phyloP scores from a whole-genome alignment of 257 asterid species.

The Ehretia macrophylla region DNA sequence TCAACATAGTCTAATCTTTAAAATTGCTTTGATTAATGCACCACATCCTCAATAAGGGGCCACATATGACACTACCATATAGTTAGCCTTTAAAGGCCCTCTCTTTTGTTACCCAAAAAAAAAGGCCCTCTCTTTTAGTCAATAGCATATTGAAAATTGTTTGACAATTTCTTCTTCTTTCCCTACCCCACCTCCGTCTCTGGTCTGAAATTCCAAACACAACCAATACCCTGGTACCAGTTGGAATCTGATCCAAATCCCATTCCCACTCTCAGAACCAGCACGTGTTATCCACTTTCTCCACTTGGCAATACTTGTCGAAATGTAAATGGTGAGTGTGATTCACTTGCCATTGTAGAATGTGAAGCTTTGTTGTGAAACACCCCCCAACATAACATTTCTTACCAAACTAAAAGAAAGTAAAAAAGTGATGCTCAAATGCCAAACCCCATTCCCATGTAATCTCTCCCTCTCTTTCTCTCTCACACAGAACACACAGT shows the following conservation, averaged over 20 bases:
- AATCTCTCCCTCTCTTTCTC: constrained; percentile 2
- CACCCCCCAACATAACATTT: constrained; percentile 32
- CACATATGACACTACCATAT: too few species aligned
- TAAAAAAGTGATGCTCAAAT: constrained; percentile 31
- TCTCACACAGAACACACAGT: not conserved
- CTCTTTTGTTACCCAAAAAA: too few species aligned
- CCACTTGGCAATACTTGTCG: not conserved
- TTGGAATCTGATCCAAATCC: constrained; percentile 14
- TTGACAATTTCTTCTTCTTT: constrained; percentile 34
- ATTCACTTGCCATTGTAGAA: not conserved
- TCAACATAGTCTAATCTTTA: too few species aligned
- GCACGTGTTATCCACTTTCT: not conserved
- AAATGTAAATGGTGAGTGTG: not conserved
- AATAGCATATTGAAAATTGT: constrained; percentile 41
- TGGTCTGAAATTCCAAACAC: constrained; percentile 46
- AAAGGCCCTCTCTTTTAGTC: constrained; percentile 34
- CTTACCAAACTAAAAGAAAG: constrained; percentile 44
- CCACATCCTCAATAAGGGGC: too few species aligned
- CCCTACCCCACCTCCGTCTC: constrained; percentile 27
- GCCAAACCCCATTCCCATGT: constrained; percentile 20
- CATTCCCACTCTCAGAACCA: constrained; percentile 12
- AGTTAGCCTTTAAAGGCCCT: too few species aligned
- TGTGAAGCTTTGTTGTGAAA: not conserved
- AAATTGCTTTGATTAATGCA: too few species aligned
- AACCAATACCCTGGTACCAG: constrained; percentile 31